A percentile compares a stretch with the other conserved stretches of the same genome.
phyloP scores from a whole-genome alignment of 1,139 yeast genomes.

The Geotrichum cucujoidarum region DNA sequence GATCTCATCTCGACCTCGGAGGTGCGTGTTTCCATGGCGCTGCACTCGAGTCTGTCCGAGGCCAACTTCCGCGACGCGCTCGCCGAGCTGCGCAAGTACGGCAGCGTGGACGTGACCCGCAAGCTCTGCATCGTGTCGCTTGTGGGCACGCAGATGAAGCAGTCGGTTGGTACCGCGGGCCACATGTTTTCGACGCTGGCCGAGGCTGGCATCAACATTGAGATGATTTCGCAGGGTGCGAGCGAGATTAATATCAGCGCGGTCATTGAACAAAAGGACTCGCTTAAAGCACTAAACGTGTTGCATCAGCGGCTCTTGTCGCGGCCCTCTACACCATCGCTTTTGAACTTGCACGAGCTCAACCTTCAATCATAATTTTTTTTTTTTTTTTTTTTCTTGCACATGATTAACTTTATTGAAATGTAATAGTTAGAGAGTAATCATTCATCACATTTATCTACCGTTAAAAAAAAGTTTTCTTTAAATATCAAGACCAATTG shows the following conservation, averaged over 20 bases:
- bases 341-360: conserved; percentile 6
- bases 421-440: too few relatives aligned
- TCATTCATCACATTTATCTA: background rate
- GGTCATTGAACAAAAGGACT: conserved; percentile 78
- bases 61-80: conserved; percentile 62
- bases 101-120: conserved; percentile 82
- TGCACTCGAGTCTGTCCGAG: conserved; percentile 54
- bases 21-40: conserved; percentile 97
- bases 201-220: conserved; percentile 86
- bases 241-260: conserved; percentile 95
- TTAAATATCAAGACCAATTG: background rate
- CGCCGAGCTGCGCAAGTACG: conserved; percentile 70
- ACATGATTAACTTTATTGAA: too few relatives aligned
- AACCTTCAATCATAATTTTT: too few relatives aligned
- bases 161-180: conserved; percentile 93
- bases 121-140: conserved; percentile 87
- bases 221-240: conserved; percentile 98
- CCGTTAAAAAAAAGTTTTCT: background rate
- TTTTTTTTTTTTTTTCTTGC: too few relatives aligned
- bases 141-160: conserved; percentile 97
- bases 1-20: conserved; percentile 95
- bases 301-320: conserved; percentile 69
- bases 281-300: conserved; percentile 78
- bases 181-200: conserved; percentile 94
- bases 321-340: conserved; percentile 13